Evolutionary conservation across 2,329 filamentous ascomycete species (phyloP).

Genomic region (Ophiostoma himal-ulmi): DNA sequence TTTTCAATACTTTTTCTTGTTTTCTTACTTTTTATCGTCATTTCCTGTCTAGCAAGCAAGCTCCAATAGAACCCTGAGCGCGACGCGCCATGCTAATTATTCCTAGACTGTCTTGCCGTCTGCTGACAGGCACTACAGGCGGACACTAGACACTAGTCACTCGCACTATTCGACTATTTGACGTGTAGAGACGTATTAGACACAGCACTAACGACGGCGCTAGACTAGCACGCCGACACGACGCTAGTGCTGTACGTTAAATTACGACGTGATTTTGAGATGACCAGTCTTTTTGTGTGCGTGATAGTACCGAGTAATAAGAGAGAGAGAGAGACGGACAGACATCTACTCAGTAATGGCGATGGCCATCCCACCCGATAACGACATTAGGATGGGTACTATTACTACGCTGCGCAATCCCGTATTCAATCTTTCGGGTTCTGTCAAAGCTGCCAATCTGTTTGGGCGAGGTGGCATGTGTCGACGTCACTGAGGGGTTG

Average conservation of each 20-base stretch:
- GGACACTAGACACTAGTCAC: background rate
- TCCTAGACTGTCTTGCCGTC: too few relatives aligned
- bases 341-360: background rate
- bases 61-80: background rate
- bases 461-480: background rate
- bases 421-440: background rate
- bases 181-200: too few relatives aligned
- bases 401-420: background rate
- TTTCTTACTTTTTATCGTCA: too few relatives aligned
- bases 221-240: background rate
- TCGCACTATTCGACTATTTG: too few relatives aligned
- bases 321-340: background rate
- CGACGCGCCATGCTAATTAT: background rate
- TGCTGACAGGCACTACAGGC: background rate
- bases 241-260: constrained; percentile 14
- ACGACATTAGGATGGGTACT: background rate
- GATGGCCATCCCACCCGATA: background rate
- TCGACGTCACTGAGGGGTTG: constrained; percentile 10
- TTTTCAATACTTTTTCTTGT: too few relatives aligned
- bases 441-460: too few relatives aligned
- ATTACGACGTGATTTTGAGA: constrained; percentile 11
- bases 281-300: background rate
- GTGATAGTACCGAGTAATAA: background rate
- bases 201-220: background rate
- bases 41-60: too few relatives aligned